Base-by-base conservation (phyloP, 306 rosid species). In the Ormosia semicastrata region DNA sequence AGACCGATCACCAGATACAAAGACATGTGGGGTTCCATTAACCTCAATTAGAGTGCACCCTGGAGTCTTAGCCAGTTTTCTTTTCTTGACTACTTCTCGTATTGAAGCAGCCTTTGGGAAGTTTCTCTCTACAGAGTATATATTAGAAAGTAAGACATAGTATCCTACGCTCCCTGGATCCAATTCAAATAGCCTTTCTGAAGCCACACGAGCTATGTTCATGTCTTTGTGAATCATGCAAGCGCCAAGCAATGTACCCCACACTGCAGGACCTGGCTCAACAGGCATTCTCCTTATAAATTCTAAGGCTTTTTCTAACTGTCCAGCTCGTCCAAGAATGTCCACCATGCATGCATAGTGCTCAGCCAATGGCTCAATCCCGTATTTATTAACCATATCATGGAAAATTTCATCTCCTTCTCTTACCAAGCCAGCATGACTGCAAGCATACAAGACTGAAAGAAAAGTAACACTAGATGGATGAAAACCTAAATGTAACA, bases 311-410 rank as follows among this genome's bases (percentile, higher is more conserved):
- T 87, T 85, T 64, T 80, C 91, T 81, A 95, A 81, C 66, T 87
- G 82, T 79, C 99, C 98, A 47, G 99, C 90, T 79, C 98, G 85
- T 62, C 99, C 99, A 67, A 95, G 85, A 82, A 95, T 88, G 91
- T 93, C 99, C 57, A 92, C 99, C 99, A 93, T 92, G 93, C 96
- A 95, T 34, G 99, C 99, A 60, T 93, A 91, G 76, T 93, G 99
- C 91, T 95, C 97, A 37, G 88, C 49, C 71, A 89, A 58, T 75
- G 98, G 98, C 77, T 86, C 88, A 79, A 92, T 85, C 57, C 78
- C 90, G 80, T 89, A 88, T 79, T 88, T 82, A 76, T 84, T 83
- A 64, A 88, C 91, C 99, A 95, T 95, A 44, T 84, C 77, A 76
- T 85, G 80, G 82, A 95, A 95, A 82, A 92, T 83, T 77, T 89